Conservation (phyloP, 2,329 filamentous ascomycete species). For the Ophioceras dolichostomum region DNA sequence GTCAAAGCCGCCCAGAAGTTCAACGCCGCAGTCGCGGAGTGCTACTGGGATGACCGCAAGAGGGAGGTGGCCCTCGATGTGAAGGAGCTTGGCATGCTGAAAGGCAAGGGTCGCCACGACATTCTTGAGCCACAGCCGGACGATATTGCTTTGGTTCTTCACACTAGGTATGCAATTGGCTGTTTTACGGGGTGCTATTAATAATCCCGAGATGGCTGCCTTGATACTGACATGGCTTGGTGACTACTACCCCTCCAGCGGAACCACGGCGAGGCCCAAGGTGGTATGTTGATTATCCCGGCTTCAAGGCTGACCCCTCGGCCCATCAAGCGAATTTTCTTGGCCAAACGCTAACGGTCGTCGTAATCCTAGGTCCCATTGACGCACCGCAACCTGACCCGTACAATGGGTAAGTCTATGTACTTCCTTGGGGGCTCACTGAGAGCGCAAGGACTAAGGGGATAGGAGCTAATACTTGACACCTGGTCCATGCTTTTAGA, state of each 20-base stretch:
- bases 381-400: constrained; percentile 68
- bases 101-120: constrained; percentile 24
- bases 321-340: too few relatives aligned
- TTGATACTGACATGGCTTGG: too few relatives aligned
- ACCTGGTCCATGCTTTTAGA: too few relatives aligned
- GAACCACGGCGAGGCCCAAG: constrained; percentile 76
- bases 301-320: too few relatives aligned
- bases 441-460: too few relatives aligned
- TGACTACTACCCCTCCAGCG: too few relatives aligned
- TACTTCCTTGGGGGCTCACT: too few relatives aligned
- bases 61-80: constrained; percentile 63
- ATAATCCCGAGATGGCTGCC: too few relatives aligned
- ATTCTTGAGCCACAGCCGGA: constrained; percentile 48
- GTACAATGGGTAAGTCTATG: constrained; percentile 65
- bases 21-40: constrained; percentile 75
- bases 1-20: constrained; percentile 69
- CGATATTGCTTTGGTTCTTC: constrained; percentile 69
- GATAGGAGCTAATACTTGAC: too few relatives aligned
- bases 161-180: constrained; percentile 49
- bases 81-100: constrained; percentile 60
- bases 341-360: too few relatives aligned
- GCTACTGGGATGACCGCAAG: constrained; percentile 58
- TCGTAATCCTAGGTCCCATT: constrained; percentile 47
- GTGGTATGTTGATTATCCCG: constrained; percentile 44
- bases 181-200: too few relatives aligned